phyloP scores from a whole-genome alignment of 2,329 filamentous ascomycete species.

The Malbranchea zuffiana region DNA sequence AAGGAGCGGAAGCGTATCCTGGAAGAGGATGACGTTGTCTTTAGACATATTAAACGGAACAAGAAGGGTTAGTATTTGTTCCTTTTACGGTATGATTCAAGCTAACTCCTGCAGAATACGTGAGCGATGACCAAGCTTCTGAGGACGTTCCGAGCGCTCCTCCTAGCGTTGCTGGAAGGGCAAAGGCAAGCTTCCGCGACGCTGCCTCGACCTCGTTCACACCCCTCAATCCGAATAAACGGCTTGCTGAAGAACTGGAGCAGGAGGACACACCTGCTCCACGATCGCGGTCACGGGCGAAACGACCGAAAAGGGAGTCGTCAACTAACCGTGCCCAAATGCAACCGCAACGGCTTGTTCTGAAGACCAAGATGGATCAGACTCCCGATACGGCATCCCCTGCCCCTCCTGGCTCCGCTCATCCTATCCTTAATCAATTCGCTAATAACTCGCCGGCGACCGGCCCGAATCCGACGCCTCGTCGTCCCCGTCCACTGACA shows the following conservation, averaged over 20 bases:
- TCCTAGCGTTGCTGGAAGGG: neutral
- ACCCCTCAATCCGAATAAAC: conserved; percentile 29
- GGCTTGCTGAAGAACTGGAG: conserved; percentile 23
- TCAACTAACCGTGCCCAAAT: conserved; percentile 27
- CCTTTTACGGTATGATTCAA: conserved; percentile 3
- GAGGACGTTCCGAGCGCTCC: conserved; percentile 17
- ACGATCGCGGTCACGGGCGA: conserved; percentile 29
- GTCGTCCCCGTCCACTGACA: conserved; percentile 38
- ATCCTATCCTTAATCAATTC: conserved; percentile 35
- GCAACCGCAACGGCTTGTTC: conserved; percentile 29
- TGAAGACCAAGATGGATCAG: conserved; percentile 37
- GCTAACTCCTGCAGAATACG: conserved; percentile 12
- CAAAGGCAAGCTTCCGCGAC: conserved; percentile 9
- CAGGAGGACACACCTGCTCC: conserved; percentile 34
- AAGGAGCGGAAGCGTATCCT: conserved; percentile 40
- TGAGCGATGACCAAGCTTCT: conserved; percentile 27
- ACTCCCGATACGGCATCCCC: conserved; percentile 33
- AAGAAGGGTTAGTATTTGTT: conserved; percentile 30
- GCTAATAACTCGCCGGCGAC: conserved; percentile 22
- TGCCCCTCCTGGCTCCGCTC: conserved; percentile 33
- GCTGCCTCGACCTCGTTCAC: conserved; percentile 27
- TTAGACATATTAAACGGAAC: conserved; percentile 33
- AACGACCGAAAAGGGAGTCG: conserved; percentile 30
- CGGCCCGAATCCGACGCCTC: conserved; percentile 21
- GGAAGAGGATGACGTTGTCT: conserved; percentile 38